Base-by-base conservation (phyloP, 495 filamentous ascomycete species). In the Clavariopsis aquatica region DNA sequence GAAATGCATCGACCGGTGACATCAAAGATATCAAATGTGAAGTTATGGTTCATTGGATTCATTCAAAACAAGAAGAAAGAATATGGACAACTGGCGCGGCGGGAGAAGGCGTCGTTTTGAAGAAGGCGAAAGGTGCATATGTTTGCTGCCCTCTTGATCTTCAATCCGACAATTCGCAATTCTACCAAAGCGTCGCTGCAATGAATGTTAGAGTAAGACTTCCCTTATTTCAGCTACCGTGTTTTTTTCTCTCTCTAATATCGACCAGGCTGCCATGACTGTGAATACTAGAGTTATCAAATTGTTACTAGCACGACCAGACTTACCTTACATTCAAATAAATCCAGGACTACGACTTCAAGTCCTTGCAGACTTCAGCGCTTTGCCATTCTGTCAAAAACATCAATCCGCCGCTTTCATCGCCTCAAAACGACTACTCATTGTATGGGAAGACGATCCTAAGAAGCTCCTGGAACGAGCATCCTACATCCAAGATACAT, bases 381-480 rank as follows among this genome's bases (percentile, higher is more conserved):
- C 82, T 41, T 75, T 89, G 1, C 82, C 83, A 2, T 70, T 73
- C 17, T 84, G 83, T 53, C 80, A 86, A 71, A 85, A 85, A 68
- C 83, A 87, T 69, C 86, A 89, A 52, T 87, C 85, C 61, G 86
- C 84, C n/a, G 86, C 86, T 29, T 88, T 89, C 68, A 83, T 87
- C 51, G 76, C 80, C 49, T 80, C 85, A 57, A 71, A 73, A n/a
- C 74, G 76, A 27, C 74, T 86, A 4, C 69, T 89, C 19, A 76
- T 88, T 15, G 84, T 88, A n/a, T 89, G 86, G 86, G 86, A 85
- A 49, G 86, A 89, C 60, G 81, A 85, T 27, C 84, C 85, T 0
- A 78, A 79, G 64, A 77, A 81, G 38, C 69, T 86, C 12, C 65
- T 87, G 17, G 70, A 74, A 1, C 78, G 85, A 27, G 83, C 78